Evolutionary conservation across 2,329 filamentous ascomycete genomes (phyloP).

Genomic region (Coniochaeta ligniaria): DNA sequence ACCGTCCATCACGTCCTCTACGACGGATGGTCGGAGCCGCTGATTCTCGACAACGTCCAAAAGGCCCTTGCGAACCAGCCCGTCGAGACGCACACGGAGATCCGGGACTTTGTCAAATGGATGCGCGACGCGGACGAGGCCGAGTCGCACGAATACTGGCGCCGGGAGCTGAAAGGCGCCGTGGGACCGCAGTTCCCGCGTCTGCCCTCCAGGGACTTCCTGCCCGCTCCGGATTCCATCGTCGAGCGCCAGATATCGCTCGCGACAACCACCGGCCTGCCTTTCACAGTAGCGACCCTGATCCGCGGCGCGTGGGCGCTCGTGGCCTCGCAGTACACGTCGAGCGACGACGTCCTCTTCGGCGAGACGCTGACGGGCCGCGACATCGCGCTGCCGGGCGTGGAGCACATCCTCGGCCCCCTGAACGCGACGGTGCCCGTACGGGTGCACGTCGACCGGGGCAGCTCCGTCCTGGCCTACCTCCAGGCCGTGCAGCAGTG

Average conservation of each 20-base stretch:
- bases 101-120: conserved; percentile 36
- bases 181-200: conserved; percentile 36
- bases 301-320: conserved; percentile 52
- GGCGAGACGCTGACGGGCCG: conserved; percentile 52
- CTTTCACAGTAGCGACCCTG: conserved; percentile 40
- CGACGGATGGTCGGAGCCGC: conserved; percentile 24
- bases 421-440: conserved; percentile 13
- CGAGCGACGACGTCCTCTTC: conserved; percentile 46
- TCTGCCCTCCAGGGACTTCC: conserved; percentile 35
- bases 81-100: conserved; percentile 10
- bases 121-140: conserved; percentile 26
- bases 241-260: conserved; percentile 42
- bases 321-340: conserved; percentile 43
- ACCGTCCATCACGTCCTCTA: conserved; percentile 31
- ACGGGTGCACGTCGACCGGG: neutral
- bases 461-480: conserved; percentile 35
- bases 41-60: conserved; percentile 19
- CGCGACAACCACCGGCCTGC: conserved; percentile 1
- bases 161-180: conserved; percentile 33
- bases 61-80: conserved; percentile 9
- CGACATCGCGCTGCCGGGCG: conserved; percentile 35
- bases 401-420: conserved; percentile 48
- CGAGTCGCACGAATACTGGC: conserved; percentile 36
- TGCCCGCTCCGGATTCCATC: conserved; percentile 40
- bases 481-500: conserved; percentile 9